Percentiles rank a stretch among this genome's conserved stretches.
Evolutionary conservation across 78 protist species (phyloP).

Genomic region (slime mould (Dictyostelium discoideum)): DNA sequence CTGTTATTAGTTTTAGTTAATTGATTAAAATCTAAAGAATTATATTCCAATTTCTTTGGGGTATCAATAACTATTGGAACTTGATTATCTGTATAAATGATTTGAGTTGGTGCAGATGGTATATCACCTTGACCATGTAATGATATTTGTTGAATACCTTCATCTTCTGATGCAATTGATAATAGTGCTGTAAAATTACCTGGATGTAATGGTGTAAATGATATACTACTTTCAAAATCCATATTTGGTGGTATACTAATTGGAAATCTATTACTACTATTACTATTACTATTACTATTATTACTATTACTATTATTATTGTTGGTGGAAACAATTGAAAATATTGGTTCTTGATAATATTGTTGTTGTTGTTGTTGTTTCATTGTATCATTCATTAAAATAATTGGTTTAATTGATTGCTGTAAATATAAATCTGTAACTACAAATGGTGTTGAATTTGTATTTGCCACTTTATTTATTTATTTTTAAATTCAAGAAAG

Average conservation of each 20-base stretch:
- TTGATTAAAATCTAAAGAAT: not conserved
- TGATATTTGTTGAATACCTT: constrained; percentile 56
- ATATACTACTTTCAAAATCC: constrained; percentile 59
- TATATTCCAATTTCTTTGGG: constrained; percentile 6
- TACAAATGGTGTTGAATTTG: constrained; percentile 9
- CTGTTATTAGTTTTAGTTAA: not conserved
- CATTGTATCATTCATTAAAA: not conserved
- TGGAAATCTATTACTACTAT: constrained; percentile 24
- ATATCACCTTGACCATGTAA: constrained; percentile 73
- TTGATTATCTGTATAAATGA: constrained; percentile 49
- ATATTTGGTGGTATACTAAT: constrained; percentile 14
- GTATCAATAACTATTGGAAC: constrained; percentile 42
- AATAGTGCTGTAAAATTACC: constrained; percentile 61
- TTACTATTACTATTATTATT: not conserved
- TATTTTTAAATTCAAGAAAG: too few species aligned
- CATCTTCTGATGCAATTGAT: constrained; percentile 17
- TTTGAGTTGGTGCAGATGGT: constrained; percentile 61
- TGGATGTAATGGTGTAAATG: constrained; percentile 41
- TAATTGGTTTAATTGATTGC: constrained; percentile 23
- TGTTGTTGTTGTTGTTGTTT: not conserved
- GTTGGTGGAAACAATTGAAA: not conserved
- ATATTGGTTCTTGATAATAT: constrained; percentile 21
- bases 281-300: too few species aligned
- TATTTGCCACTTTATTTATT: constrained; percentile 62
- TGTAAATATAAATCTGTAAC: constrained; percentile 51